Evolutionary conservation across 139 green algal species (phyloP).

Genomic region (Dunaliella sp.): DNA sequence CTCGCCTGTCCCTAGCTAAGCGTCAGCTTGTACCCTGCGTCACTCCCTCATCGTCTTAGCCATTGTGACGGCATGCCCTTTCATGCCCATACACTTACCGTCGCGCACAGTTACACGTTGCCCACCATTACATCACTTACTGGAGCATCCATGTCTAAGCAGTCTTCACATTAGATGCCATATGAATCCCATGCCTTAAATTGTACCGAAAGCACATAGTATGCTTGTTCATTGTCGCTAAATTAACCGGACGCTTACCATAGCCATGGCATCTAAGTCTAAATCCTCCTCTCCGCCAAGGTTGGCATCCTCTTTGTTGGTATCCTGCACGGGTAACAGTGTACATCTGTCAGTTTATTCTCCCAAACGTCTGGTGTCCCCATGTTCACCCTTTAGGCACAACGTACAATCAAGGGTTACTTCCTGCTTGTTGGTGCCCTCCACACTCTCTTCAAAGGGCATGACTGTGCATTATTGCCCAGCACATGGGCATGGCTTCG

Average conservation of each 20-base stretch:
- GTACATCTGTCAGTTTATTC: no score
- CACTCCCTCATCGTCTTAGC: no score
- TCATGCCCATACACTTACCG: background rate
- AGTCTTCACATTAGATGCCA: background rate
- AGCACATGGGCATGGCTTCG: background rate
- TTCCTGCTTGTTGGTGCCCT: no score
- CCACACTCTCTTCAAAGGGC: no score
- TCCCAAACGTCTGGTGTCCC: no score
- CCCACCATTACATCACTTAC: background rate
- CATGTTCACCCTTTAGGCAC: no score
- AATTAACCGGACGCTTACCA: no score
- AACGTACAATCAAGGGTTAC: no score
- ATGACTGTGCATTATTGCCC: background rate
- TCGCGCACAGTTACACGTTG: background rate
- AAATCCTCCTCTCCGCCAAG: slow-evolving; percentile 3
- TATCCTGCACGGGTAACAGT: background rate
- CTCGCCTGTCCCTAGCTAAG: no score
- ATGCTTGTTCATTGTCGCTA: no score
- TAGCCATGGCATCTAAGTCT: slow-evolving; percentile 3
- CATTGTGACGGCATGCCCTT: background rate
- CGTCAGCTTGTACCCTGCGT: no score
- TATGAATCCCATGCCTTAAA: background rate
- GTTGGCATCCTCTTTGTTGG: background rate
- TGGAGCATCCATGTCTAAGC: background rate
- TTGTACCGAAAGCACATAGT: background rate